Evolutionary conservation across 1,139 yeast genomes (phyloP), one percentile per base, ranked within the genome.

Genomic region (Starmera stellimalicola): DNA sequence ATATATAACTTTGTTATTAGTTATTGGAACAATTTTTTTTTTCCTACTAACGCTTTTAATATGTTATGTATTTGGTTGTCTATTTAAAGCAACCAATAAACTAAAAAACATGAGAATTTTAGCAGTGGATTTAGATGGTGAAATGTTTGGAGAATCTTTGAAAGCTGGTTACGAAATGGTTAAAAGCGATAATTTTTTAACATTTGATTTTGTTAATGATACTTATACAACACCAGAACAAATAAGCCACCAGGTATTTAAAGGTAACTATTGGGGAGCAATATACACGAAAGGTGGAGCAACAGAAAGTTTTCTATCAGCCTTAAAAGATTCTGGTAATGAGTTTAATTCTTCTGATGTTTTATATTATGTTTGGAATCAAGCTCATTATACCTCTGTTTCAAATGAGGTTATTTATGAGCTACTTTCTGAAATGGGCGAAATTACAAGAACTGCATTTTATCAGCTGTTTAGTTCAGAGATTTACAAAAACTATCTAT

Each of bases 361-460:
- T 7, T 16, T 42, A 25, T 25, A 33, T 11, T 41, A 39, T 28
- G 31, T 41, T 17, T 42, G 46, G 46, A 33, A 41, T 23, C 43
- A 38, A 22, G 44, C 33, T 2, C 31, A 39, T 25, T 41, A 37
- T 29, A 32, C 43, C 5, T 33, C 43, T n/a, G 27, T 34, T 18
- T 24, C 40, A 15, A 38, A 41, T 14, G 18, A 26, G 14, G 15
- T 34, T 7, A 25, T 42, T 16, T 20, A 14, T 17, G 11, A 27
- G 7, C 37, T 29, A 22, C 14, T 39, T 19, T 17, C 20, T 7
- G 26, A n/a, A 15, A 27, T 40, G 17, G 31, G 33, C 7, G 32
- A 24, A 6, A 18, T 17, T 14, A 14, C 35, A 12, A 19, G 3
- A 26, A 10, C 18, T 7, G 29, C 7, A 4, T 11, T 27, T 16